A percentile compares a stretch with the other conserved stretches of the same genome.
phyloP scores from a whole-genome alignment of 305 asterid genomes.

The Plantago coronopus region DNA sequence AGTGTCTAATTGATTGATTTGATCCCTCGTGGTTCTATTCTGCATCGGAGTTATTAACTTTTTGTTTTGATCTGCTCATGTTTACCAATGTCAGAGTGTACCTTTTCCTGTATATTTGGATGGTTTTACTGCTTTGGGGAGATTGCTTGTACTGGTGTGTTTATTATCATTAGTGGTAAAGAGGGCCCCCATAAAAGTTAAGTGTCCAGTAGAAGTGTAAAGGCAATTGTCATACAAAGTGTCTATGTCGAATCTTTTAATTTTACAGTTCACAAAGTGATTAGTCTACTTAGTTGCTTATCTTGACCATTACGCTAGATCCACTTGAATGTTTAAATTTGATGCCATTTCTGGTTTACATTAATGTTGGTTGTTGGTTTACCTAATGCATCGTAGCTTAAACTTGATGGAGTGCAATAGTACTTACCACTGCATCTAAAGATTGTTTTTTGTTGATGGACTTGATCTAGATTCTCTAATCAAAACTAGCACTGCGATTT shows the following conservation, averaged over 20 bases:
- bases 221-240: constrained; percentile 31
- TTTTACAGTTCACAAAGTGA: constrained; percentile 26
- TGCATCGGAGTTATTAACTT: not conserved
- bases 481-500: too few relatives aligned
- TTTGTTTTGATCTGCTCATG: not conserved
- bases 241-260: constrained; percentile 36
- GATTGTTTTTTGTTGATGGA: too few relatives aligned
- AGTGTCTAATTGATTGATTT: not conserved
- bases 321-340: constrained; percentile 30
- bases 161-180: constrained; percentile 41
- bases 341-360: constrained; percentile 7
- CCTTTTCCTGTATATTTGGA: constrained; percentile 25
- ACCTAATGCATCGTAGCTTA: not conserved
- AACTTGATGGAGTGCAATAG: not conserved
- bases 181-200: constrained; percentile 49
- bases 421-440: not conserved
- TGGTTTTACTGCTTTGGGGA: constrained; percentile 32
- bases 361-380: not conserved
- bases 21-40: too few relatives aligned
- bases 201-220: constrained; percentile 34
- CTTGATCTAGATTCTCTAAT: too few relatives aligned
- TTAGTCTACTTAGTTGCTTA: constrained; percentile 21
- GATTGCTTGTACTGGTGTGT: constrained; percentile 35
- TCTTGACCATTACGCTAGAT: constrained; percentile 31
- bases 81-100: constrained; percentile 15